Evolutionary conservation across 23 red algal species (phyloP).

Genomic region (Gracilariopsis chorda): DNA sequence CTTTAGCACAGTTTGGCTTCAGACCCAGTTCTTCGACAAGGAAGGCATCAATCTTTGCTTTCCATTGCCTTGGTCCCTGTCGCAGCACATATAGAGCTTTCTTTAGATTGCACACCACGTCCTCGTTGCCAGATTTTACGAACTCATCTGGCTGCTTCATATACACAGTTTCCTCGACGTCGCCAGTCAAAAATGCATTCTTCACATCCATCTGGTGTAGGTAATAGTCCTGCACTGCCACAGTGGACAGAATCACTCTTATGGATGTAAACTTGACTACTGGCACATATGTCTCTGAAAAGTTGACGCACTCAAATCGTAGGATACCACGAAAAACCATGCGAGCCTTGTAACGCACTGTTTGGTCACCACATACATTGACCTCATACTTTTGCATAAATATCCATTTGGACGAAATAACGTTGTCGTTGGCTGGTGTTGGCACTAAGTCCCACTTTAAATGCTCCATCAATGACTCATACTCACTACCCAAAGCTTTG

Average conservation of each 20-base stretch:
- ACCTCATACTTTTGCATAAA: conserved; percentile 12
- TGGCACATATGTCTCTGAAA: not conserved
- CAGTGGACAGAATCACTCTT: not conserved
- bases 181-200: conserved; percentile 16
- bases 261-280: conserved; percentile 31
- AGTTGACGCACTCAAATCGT: conserved; percentile 5
- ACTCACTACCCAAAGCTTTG: not conserved
- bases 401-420: not conserved
- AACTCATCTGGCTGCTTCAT: conserved; percentile 18
- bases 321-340: not conserved
- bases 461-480: conserved; percentile 31
- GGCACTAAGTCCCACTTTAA: not conserved
- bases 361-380: not conserved
- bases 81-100: not conserved
- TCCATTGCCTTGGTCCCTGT: not conserved
- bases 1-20: not conserved
- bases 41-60: not conserved
- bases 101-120: conserved; percentile 16
- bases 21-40: not conserved
- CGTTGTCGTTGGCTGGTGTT: not conserved
- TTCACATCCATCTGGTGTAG: conserved; percentile 10
- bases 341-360: conserved; percentile 29
- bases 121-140: not conserved
- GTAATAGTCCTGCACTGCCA: not conserved
- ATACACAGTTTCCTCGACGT: conserved; percentile 30